Evolutionary conservation across 768 basidiomycete species (phyloP).

Genomic region (Gloeophyllum trabeum): DNA sequence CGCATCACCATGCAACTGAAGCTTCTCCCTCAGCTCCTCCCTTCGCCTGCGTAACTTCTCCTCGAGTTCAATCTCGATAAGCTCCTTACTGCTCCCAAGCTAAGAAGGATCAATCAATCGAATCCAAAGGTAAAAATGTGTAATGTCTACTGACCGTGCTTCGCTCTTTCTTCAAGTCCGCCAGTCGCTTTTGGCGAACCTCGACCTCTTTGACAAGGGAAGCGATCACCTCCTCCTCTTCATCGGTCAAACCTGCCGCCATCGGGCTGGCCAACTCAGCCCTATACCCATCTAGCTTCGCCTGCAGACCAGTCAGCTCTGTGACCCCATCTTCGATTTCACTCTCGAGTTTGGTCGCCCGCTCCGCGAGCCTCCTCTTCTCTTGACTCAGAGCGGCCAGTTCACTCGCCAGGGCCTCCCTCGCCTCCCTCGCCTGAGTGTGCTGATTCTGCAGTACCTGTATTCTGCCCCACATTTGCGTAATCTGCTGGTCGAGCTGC

Average conservation of each 20-base stretch:
- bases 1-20: slow-evolving; percentile 65
- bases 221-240: slow-evolving; percentile 61
- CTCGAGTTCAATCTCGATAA: slow-evolving; percentile 86
- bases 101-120: slow-evolving; percentile 17
- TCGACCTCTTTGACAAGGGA: slow-evolving; percentile 69
- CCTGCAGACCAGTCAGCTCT: slow-evolving; percentile 51
- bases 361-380: slow-evolving; percentile 53
- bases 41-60: slow-evolving; percentile 75
- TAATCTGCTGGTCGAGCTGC: slow-evolving; percentile 79
- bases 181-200: slow-evolving; percentile 52
- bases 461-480: slow-evolving; percentile 58
- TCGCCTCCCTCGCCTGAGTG: slow-evolving; percentile 53
- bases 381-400: slow-evolving; percentile 47
- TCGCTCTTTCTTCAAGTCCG: slow-evolving; percentile 56
- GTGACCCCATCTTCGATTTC: slow-evolving; percentile 63
- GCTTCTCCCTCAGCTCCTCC: slow-evolving; percentile 65
- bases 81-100: slow-evolving; percentile 68
- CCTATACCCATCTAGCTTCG: slow-evolving; percentile 52
- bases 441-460: slow-evolving; percentile 62
- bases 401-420: slow-evolving; percentile 60
- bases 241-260: slow-evolving; percentile 56
- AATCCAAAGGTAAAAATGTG: not conserved
- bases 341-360: slow-evolving; percentile 51
- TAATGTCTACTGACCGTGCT: slow-evolving; percentile 50
- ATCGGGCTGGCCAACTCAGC: slow-evolving; percentile 69